Evolutionary conservation across 441 rosid species (phyloP), one percentile per base, ranked within the genome.

Genomic region (Corymbia citriodora): DNA sequence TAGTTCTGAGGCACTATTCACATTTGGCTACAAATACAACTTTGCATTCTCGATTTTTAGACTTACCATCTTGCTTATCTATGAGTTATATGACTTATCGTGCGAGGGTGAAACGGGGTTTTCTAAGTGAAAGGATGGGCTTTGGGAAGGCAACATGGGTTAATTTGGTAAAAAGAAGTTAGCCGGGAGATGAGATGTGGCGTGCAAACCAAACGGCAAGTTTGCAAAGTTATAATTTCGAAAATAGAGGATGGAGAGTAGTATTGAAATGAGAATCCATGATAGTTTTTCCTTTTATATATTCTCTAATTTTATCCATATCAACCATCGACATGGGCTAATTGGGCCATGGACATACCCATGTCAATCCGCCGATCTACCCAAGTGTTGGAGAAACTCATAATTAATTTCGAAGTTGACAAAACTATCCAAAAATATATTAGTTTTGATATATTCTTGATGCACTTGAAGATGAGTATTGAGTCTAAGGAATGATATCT

Each of bases 101-200:
- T 31, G 81, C 2, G 0, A 68, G 33, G 23, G 7, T 23, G 3
- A 2, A 59, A 59, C 7, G 23, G 0, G 7, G 7, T 59, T 59
- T 4, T 23, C 29, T 59, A 23, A 23, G n/a, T 25, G 29, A 59
- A 59, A 59, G 10, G 40, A 36, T 36, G 40, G 40, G 40, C 40
- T 36, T 36, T 36, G 40, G 40, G 40, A 4, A 36, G 40, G 40
- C 45, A 7, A 59, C 14, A 59, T 59, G n/a, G 7, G n/a, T 10
- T 59, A 59, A 59, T 11, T 25, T 59, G 14, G 63, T 59, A 59
- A 59, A 59, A 1, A 10, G 0, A 13, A 10, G 13, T 57, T 57
- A 23, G 13, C 10, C 0, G 0, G 3, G 23, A 59, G 63, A 23
- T 1, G 13, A 13, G 63, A 57, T 23, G 1, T 10, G 63, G 63